These are phyloP conservation scores for Raphanus hybrid DNA, from an alignment of 441 rosid species.

Conservation along the genomic window DNA sequence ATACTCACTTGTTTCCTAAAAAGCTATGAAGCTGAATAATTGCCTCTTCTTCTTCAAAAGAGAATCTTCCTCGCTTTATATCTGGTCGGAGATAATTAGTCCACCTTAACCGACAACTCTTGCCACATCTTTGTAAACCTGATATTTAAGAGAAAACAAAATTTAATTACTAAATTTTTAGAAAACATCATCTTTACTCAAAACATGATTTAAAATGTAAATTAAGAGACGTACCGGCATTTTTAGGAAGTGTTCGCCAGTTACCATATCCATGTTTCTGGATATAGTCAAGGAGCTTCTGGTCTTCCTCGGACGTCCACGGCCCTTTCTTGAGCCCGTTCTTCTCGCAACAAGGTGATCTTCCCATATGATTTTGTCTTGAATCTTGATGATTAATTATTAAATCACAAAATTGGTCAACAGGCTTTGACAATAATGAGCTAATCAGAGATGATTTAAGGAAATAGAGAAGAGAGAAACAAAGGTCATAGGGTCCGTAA, in stretches of 20 bases:
- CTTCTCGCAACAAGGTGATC: slow-evolving; percentile 74
- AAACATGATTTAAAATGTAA: slow-evolving; percentile 4
- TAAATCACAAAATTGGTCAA: neutral
- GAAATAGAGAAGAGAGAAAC: slow-evolving; percentile 26
- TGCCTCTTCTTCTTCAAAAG: slow-evolving; percentile 66
- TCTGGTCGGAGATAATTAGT: slow-evolving; percentile 72
- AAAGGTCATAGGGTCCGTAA: slow-evolving; percentile 42
- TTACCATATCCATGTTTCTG: slow-evolving; percentile 66
- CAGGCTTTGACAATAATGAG: slow-evolving; percentile 10
- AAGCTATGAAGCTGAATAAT: slow-evolving; percentile 66
- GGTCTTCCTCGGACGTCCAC: slow-evolving; percentile 76
- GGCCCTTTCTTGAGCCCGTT: slow-evolving; percentile 73
- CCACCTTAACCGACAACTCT: slow-evolving; percentile 74
- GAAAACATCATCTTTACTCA: neutral
- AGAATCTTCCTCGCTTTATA: slow-evolving; percentile 71
- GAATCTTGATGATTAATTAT: neutral
- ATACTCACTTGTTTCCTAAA: slow-evolving; percentile 67
- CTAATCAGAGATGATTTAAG: slow-evolving; percentile 27
- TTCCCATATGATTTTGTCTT: slow-evolving; percentile 45
- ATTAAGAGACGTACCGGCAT: slow-evolving; percentile 54
- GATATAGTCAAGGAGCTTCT: slow-evolving; percentile 59
- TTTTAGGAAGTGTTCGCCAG: slow-evolving; percentile 73
- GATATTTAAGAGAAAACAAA: neutral
- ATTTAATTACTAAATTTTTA: neutral
- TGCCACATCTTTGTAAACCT: slow-evolving; percentile 79